Conservation (phyloP, 805 yeast species). For the Blastobotrys parvus region DNA sequence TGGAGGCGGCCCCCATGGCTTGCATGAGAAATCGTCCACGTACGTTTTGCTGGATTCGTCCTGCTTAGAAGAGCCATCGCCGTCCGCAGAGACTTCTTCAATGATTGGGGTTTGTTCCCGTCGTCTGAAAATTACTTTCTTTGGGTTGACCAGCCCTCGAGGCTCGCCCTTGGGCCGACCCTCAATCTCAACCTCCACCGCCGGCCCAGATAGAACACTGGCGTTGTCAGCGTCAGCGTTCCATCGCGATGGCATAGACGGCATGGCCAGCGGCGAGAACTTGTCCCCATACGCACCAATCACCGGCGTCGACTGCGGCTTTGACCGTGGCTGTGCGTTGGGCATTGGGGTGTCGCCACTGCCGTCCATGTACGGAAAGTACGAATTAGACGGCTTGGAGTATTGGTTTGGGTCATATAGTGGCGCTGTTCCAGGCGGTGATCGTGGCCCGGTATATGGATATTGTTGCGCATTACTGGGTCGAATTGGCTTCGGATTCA, state of each 20-base stretch:
- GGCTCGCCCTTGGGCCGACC: not conserved
- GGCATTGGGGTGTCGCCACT: not conserved
- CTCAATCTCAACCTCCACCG: not conserved
- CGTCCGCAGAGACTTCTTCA: not conserved
- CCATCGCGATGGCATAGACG: not conserved
- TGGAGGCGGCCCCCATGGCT: slow-evolving; percentile 16
- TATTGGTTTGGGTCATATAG: not conserved
- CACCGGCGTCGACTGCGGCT: not conserved
- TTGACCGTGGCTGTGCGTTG: not conserved
- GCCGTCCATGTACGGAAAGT: not conserved
- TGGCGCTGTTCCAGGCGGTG: not conserved
- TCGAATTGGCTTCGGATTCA: not conserved
- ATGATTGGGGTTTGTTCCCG: not conserved
- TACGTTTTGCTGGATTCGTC: not conserved
- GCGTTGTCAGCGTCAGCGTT: not conserved
- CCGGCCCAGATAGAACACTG: not conserved
- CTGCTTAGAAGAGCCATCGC: not conserved
- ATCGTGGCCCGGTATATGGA: not conserved
- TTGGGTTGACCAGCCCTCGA: not conserved
- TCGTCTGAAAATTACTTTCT: slow-evolving; percentile 3
- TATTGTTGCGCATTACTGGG: not conserved
- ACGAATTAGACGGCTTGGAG: not conserved
- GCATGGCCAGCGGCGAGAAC: not conserved
- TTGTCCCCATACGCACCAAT: not conserved
- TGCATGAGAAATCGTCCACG: slow-evolving; percentile 12